Conservation (phyloP, 352 stramenopile species). For the Phytophthora niederhauseri region DNA sequence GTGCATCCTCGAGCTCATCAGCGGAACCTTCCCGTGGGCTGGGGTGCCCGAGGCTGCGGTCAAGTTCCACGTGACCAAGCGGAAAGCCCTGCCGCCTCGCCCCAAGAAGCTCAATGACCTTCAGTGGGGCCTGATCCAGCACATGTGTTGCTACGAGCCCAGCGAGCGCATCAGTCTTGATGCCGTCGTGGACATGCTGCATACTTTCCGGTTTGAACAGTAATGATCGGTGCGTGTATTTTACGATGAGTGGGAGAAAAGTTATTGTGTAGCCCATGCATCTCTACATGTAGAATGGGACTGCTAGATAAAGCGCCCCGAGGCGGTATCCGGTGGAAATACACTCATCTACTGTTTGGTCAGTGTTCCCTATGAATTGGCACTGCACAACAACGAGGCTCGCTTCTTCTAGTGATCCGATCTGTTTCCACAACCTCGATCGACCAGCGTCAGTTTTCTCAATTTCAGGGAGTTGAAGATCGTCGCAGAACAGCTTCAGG, state of each 20-base stretch:
- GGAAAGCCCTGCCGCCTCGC: slow-evolving; percentile 19
- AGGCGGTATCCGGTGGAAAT: slow-evolving; percentile 32
- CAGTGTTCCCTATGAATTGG: slow-evolving; percentile 47
- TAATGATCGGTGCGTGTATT: not conserved
- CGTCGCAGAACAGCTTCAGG: slow-evolving; percentile 43
- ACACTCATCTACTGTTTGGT: slow-evolving; percentile 11
- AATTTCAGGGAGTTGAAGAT: slow-evolving; percentile 49
- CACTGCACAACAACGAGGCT: slow-evolving; percentile 77
- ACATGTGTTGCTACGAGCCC: slow-evolving; percentile 33
- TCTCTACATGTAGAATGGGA: slow-evolving; percentile 44
- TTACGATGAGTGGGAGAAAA: not conserved
- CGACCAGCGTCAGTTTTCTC: slow-evolving; percentile 6
- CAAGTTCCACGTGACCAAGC: slow-evolving; percentile 32
- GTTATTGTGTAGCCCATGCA: too few species aligned
- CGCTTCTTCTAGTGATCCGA: slow-evolving; percentile 68
- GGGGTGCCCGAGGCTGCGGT: slow-evolving; percentile 27
- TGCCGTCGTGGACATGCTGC: slow-evolving; percentile 32
- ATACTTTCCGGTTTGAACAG: slow-evolving; percentile 24
- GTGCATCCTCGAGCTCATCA: slow-evolving; percentile 40
- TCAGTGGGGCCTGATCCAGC: slow-evolving; percentile 37
- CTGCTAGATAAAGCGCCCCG: slow-evolving; percentile 63
- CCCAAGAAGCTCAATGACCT: slow-evolving; percentile 14
- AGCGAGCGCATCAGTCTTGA: slow-evolving; percentile 24
- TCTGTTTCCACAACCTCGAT: slow-evolving; percentile 72
- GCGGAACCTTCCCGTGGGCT: slow-evolving; percentile 28